phyloP scores from a whole-genome alignment of 257 asterid genomes.

The Penstemon davidsonii region DNA sequence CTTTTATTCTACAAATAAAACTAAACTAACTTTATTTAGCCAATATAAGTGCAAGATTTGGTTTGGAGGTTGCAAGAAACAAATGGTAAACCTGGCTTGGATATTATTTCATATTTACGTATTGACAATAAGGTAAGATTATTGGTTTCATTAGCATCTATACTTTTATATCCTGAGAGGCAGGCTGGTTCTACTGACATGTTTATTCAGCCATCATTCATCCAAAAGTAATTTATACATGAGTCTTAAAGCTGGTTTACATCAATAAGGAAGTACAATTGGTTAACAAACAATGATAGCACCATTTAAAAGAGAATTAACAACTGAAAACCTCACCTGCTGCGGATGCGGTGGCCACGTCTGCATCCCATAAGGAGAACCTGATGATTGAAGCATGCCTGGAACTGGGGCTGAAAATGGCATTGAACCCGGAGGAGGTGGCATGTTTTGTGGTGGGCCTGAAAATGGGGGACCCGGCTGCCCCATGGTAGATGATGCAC shows the following conservation, averaged over 20 bases:
- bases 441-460: conserved; percentile 48
- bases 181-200: conserved; percentile 8
- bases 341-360: conserved; percentile 74
- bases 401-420: conserved; percentile 63
- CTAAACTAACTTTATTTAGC: neutral
- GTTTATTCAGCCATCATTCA: conserved; percentile 11
- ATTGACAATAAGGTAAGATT: neutral
- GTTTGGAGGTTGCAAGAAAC: conserved; percentile 7
- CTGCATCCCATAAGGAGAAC: conserved; percentile 75
- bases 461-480: conserved; percentile 72
- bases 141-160: too few relatives aligned
- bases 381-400: conserved; percentile 55
- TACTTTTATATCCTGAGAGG: neutral
- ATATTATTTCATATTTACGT: neutral
- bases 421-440: conserved; percentile 70
- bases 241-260: neutral
- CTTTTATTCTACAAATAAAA: conserved; percentile 2
- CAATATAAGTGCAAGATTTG: neutral
- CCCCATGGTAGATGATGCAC: conserved; percentile 51
- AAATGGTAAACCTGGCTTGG: conserved; percentile 16
- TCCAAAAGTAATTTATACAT: conserved; percentile 1
- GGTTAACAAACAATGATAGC: conserved; percentile 5
- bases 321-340: conserved; percentile 59
- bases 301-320: conserved; percentile 6
- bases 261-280: neutral